A percentile compares a stretch with the other conserved stretches of the same genome.
Evolutionary conservation across 2,329 filamentous ascomycete genomes (phyloP).

Genomic region (Epichloe elymi): DNA sequence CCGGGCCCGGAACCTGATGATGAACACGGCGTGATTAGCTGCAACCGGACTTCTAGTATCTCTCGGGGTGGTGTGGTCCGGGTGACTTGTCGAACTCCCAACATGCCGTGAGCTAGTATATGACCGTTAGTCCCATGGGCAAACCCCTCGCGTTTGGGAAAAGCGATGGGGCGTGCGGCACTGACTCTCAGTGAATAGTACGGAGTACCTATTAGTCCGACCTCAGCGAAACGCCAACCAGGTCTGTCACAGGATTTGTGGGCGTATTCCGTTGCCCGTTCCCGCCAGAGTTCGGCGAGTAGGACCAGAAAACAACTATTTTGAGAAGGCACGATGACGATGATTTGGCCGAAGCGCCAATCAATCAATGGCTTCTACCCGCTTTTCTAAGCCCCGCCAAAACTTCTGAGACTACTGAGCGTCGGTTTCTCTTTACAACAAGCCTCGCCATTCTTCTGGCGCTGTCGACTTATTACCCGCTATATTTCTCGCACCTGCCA

Average conservation of each 20-base stretch:
- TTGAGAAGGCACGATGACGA: slow-evolving; percentile 2
- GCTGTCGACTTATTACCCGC: background rate
- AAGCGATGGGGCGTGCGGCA: slow-evolving; percentile 1
- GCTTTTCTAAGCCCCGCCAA: slow-evolving; percentile 9
- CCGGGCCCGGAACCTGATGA: background rate
- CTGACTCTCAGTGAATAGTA: background rate
- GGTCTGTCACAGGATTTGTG: background rate
- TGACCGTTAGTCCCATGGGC: background rate
- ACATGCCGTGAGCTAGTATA: background rate
- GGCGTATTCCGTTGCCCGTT: background rate
- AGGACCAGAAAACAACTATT: background rate
- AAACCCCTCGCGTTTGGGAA: background rate
- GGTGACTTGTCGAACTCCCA: background rate
- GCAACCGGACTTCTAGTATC: too few relatives aligned
- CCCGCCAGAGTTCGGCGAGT: background rate
- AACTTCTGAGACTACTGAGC: slow-evolving; percentile 5
- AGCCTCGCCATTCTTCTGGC: slow-evolving; percentile 1
- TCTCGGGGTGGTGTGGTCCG: too few relatives aligned
- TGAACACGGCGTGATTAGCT: background rate
- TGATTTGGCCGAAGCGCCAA: slow-evolving; percentile 1
- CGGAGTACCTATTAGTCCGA: background rate
- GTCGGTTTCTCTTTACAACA: slow-evolving; percentile 3
- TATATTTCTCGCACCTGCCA: slow-evolving; percentile 7
- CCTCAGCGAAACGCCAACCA: background rate
- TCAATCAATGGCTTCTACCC: slow-evolving; percentile 3